Evolutionary conservation across 2,329 filamentous ascomycete species (phyloP), one percentile per base, ranked within the genome.

Genomic region (Penicillium sclerotigenum): DNA sequence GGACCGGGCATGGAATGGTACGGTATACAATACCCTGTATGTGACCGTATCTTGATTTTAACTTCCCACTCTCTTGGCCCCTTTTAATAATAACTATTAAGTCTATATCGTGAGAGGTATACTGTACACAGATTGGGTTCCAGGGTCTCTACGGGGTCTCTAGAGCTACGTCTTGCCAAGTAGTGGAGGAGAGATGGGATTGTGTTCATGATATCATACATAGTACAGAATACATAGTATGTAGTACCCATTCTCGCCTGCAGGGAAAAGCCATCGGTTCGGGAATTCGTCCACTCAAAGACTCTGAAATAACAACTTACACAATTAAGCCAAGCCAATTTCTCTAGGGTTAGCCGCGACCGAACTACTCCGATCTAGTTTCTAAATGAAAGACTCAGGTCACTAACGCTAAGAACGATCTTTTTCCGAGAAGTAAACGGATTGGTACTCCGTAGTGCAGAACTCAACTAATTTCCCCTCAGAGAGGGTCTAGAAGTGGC

Each of bases 321-420:
- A 46, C 14, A 41, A 28, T 18, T 9, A 33, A 41, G 38, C 52
- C 50, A 58, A 55, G 50, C 48, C 48, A 59, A 41, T 26, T 41
- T 41, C 8, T 4, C 5, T 22, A 42, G 11, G 22, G 40, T 22
- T 46, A 58, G 45, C 50, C 38, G 31, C 47, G 53, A 41, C 60
- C 52, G 60, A 62, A 38, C 28, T 56, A 9, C 56, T 62, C 61
- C 57, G 59, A 42, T 47, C 41, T 51, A n/a, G 8, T 24, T 18
- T 28, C n/a, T n/a, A n/a, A 41, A 31, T 31, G 26, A 41, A 18
- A 29, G 22, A 13, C 5, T 31, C n/a, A n/a, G 31, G 31, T 47
- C 43, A 34, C 18, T n/a, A n/a, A 47, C 16, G 45, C 45, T 37
- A 36, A 28, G 13, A 36, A 26, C 11, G 22, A 37, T 36, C 10